Evolutionary conservation across 345 rosid genomes (phyloP), one percentile per base, ranked within the genome.

Genomic region (Moringa oleifera): DNA sequence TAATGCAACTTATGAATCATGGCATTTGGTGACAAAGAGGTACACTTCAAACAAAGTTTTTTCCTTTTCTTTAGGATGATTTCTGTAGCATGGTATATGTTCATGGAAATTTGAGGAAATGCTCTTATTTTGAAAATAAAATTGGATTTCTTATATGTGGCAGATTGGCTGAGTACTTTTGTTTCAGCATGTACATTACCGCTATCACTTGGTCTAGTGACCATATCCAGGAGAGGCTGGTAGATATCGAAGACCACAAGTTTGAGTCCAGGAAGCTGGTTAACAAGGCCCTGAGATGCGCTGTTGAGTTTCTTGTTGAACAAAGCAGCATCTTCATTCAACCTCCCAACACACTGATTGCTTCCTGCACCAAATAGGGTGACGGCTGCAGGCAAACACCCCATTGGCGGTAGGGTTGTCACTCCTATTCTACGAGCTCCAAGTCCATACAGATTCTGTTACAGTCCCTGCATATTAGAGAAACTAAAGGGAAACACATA

Each of bases 311-410:
- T 90, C 22, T 69, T 59, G 78, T 93, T 90, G 84, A 84, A 88
- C 49, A 76, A 76, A 63, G 79, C 54, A 23, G 98, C 90, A 57
- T 87, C 97, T 45, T 66, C 74, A 68, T 93, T 93, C 62, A 90
- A 71, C 73, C 86, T 81, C 55, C 70, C 76, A 23, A 89, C 90
- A 59, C 98, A 90, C 62, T 64, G 77, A 67, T 71, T 80, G 76
- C 81, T 86, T 78, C 98, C 98, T 25, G 16, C 65, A 4, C 96
- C 97, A 53, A 83, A 86, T 59, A 90, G 83, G 25, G 94, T 88
- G 70, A 90, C 79, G 41, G 92, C 94, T 62, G 95, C 98, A 0
- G 95, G 98, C 72, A 93, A 72, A 75, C 96, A 90, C 59, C 98
- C 96, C 18, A 78, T 69, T 53, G 97, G 98, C 25, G 98, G 96